A percentile compares a stretch with the other conserved stretches of the same genome.
Evolutionary conservation across 176 grass and related monocot genomes (phyloP).

Genomic region (Eragrostis nindensis): DNA sequence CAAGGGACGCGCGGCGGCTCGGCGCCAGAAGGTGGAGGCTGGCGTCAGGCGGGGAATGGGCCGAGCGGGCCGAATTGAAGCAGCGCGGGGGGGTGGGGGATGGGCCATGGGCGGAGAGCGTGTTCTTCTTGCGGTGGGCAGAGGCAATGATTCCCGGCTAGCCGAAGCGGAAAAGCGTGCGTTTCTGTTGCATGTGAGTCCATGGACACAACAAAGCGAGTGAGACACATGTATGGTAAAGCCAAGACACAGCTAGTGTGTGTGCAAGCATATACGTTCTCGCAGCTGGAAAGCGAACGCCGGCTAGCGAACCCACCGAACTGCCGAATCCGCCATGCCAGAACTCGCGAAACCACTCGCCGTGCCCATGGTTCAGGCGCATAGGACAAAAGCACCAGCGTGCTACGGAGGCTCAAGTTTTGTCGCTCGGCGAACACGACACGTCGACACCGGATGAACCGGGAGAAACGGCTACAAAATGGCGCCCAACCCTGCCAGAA

Average conservation of each 20-base stretch:
- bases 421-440: conserved; percentile 1
- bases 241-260: neutral
- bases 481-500: neutral
- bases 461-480: conserved; percentile 20
- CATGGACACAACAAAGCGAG: neutral
- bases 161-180: neutral
- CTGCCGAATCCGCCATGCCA: neutral
- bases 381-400: conserved; percentile 26
- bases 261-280: neutral
- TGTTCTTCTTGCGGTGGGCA: no score
- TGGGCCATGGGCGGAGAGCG: no score
- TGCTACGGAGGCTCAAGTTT: neutral
- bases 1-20: no score
- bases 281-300: neutral
- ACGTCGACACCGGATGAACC: neutral
- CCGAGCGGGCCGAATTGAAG: no score
- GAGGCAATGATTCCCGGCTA: no score
- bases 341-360: neutral
- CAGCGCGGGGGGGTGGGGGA: no score
- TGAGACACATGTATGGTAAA: neutral
- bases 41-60: no score
- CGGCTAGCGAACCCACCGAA: neutral
- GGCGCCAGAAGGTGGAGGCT: no score
- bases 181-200: neutral
- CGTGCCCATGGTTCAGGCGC: conserved; percentile 14